Percentiles rank a stretch among this genome's conserved stretches.
These are phyloP conservation scores for Malus orientalis DNA, from an alignment of 306 rosid genomes.

Conservation along the genomic window DNA sequence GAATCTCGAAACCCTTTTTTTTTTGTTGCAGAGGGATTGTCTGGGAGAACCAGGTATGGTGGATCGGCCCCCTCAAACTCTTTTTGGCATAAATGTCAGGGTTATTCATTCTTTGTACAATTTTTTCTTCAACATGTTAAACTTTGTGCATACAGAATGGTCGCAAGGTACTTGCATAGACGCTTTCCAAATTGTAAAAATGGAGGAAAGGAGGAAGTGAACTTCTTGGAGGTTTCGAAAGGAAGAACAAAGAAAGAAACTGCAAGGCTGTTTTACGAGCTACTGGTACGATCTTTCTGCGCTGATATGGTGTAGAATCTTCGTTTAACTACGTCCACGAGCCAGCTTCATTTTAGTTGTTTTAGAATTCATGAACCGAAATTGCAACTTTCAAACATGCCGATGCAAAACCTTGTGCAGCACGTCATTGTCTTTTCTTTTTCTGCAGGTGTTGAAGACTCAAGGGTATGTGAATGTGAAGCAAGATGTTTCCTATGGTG, in stretches of 20 bases:
- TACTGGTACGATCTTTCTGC: constrained; percentile 51
- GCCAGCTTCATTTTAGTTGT: background rate
- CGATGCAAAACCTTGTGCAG: background rate
- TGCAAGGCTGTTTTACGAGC: constrained; percentile 70
- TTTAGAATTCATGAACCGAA: background rate
- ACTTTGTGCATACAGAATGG: constrained; percentile 43
- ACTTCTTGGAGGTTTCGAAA: constrained; percentile 34
- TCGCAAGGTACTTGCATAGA: constrained; percentile 41
- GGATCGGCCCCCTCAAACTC: constrained; percentile 14
- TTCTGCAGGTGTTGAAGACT: constrained; percentile 61
- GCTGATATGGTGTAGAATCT: background rate
- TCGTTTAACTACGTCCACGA: background rate
- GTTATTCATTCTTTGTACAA: constrained; percentile 5
- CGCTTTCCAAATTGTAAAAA: constrained; percentile 26
- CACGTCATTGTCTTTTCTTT: background rate
- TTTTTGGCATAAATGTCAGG: background rate
- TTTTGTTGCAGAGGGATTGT: constrained; percentile 56
- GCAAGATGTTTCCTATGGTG: constrained; percentile 55
- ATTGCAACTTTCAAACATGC: background rate
- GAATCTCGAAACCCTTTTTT: constrained; percentile 19
- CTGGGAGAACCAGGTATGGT: constrained; percentile 64
- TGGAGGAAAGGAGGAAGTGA: constrained; percentile 31
- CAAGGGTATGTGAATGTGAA: constrained; percentile 55
- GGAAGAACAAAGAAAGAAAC: constrained; percentile 50
- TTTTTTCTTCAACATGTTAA: constrained; percentile 3